Evolutionary conservation across 768 basidiomycete genomes (phyloP).

Genomic region (Kwoniella sp.): DNA sequence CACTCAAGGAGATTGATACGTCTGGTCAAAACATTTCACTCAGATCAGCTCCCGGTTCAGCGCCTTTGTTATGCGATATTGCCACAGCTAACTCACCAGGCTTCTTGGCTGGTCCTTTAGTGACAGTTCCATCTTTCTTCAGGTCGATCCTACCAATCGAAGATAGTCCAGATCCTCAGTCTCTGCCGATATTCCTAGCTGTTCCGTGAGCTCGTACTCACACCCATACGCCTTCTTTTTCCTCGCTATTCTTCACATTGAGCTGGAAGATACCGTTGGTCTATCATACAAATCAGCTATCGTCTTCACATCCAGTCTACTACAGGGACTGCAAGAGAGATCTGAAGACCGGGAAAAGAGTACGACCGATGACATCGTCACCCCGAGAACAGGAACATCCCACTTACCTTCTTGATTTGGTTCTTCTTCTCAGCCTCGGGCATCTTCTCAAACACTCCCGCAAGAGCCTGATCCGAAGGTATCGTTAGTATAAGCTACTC

Average conservation of each 20-base stretch:
- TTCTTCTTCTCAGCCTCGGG: conserved; percentile 53
- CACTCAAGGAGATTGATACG: conserved; percentile 71
- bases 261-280: conserved; percentile 87
- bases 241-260: conserved; percentile 70
- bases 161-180: not conserved
- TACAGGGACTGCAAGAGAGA: too few relatives aligned
- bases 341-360: too few relatives aligned
- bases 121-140: conserved; percentile 62
- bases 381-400: too few relatives aligned
- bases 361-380: too few relatives aligned
- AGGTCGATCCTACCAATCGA: conserved; percentile 71
- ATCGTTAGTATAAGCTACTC: too few relatives aligned
- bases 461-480: conserved; percentile 37
- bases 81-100: conserved; percentile 37
- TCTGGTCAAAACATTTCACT: conserved; percentile 62
- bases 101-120: conserved; percentile 48
- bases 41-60: conserved; percentile 19
- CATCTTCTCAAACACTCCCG: conserved; percentile 48
- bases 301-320: too few relatives aligned
- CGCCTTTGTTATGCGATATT: too few relatives aligned
- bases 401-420: conserved; percentile 56
- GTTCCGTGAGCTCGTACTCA: too few relatives aligned
- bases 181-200: conserved; percentile 7
- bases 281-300: conserved; percentile 55
- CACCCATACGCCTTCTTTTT: conserved; percentile 51